Percentiles rank a stretch among this genome's conserved stretches.
These are phyloP conservation scores for Cephaloascus fragrans DNA, from an alignment of 805 yeast species.

Conservation along the genomic window DNA sequence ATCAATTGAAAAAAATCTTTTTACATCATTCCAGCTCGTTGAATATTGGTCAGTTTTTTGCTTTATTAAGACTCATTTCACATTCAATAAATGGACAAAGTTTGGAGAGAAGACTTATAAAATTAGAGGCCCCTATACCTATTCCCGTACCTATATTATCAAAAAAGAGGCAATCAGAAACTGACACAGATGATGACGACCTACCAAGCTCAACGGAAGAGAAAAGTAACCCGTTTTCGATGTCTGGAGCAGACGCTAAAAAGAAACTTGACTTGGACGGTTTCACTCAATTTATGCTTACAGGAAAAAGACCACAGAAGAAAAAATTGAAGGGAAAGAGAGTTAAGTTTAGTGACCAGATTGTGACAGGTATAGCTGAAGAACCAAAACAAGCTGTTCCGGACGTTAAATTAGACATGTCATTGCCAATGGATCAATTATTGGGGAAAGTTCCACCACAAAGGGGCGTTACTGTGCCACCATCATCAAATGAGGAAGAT, in stretches of 20 bases:
- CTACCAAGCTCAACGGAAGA: not conserved
- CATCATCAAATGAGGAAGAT: constrained; percentile 32
- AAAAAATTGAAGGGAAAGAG: constrained; percentile 39
- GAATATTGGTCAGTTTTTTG: constrained; percentile 87
- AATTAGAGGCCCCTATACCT: constrained; percentile 55
- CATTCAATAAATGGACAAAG: constrained; percentile 49
- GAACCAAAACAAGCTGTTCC: constrained; percentile 6
- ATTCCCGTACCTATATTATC: constrained; percentile 72
- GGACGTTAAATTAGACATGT: constrained; percentile 35
- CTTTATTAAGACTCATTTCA: constrained; percentile 68
- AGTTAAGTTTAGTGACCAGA: constrained; percentile 66
- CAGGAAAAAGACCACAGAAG: constrained; percentile 62
- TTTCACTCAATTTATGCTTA: constrained; percentile 73
- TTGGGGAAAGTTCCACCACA: constrained; percentile 31
- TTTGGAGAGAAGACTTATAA: constrained; percentile 47
- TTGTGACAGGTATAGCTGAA: constrained; percentile 28
- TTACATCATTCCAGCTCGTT: constrained; percentile 43
- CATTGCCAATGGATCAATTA: constrained; percentile 73
- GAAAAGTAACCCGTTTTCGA: constrained; percentile 1
- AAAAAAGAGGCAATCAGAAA: constrained; percentile 43
- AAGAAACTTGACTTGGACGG: constrained; percentile 69
- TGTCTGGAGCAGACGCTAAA: constrained; percentile 4
- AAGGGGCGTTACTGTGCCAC: not conserved
- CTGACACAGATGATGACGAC: constrained; percentile 10
- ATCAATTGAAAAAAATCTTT: constrained; percentile 41